Evolutionary conservation across 2,329 filamentous ascomycete genomes (phyloP).

Genomic region (Nemania sp.): DNA sequence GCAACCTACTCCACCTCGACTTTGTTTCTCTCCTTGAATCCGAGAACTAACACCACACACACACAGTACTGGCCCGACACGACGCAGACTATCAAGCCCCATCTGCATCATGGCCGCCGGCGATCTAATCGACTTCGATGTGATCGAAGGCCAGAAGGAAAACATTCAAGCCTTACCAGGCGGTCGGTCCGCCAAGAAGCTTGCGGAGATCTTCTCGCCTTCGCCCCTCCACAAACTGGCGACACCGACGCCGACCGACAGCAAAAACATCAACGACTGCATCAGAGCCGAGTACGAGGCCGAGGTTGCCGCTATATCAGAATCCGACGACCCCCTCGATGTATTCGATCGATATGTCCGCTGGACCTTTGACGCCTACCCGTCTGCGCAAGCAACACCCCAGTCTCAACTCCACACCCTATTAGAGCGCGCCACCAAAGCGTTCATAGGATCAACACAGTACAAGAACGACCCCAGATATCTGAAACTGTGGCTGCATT

Average conservation of each 20-base stretch:
- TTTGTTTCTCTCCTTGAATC: not conserved
- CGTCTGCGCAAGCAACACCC: constrained; percentile 86
- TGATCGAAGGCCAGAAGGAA: constrained; percentile 96
- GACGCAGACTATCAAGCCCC: constrained; percentile 22
- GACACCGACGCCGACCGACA: constrained; percentile 70
- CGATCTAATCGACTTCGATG: constrained; percentile 75
- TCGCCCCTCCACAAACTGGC: constrained; percentile 60
- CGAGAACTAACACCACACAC: constrained; percentile 29
- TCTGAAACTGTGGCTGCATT: constrained; percentile 89
- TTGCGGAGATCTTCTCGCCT: constrained; percentile 79
- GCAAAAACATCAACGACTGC: constrained; percentile 75
- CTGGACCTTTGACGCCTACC: constrained; percentile 95
- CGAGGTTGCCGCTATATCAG: constrained; percentile 75
- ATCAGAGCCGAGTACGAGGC: constrained; percentile 84
- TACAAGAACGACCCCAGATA: constrained; percentile 97
- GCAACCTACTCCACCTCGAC: constrained; percentile 6
- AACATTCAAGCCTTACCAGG: constrained; percentile 94
- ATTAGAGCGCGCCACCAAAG: constrained; percentile 89
- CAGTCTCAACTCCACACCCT: constrained; percentile 88
- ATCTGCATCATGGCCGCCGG: constrained; percentile 48
- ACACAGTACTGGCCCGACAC: constrained; percentile 17
- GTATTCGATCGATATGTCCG: constrained; percentile 95
- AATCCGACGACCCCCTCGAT: constrained; percentile 93
- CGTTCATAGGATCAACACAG: constrained; percentile 80
- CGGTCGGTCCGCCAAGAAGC: constrained; percentile 83